A percentile compares a stretch with the other conserved stretches of the same genome.
phyloP scores from a whole-genome alignment of 257 asterid species.

The Solanum arcanum region DNA sequence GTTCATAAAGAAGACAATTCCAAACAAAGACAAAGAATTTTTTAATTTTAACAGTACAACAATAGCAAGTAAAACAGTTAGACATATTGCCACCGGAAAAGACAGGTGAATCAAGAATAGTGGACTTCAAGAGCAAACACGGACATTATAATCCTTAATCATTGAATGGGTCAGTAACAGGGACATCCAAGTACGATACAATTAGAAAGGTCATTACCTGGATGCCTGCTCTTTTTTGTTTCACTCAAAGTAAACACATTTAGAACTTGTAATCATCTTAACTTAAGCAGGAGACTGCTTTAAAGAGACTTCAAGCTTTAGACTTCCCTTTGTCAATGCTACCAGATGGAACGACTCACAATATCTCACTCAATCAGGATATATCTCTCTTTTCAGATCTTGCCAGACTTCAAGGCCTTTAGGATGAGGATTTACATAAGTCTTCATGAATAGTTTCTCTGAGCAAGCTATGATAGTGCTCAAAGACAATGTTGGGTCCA shows the following conservation, averaged over 20 bases:
- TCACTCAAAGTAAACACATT: neutral
- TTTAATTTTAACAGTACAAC: neutral
- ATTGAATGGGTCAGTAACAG: neutral
- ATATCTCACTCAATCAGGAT: neutral
- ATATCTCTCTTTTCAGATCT: slow-evolving; percentile 31
- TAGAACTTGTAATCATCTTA: neutral
- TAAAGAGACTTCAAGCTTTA: neutral
- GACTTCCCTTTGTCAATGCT: neutral
- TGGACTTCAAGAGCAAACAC: neutral
- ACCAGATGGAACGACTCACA: neutral
- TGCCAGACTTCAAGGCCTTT: slow-evolving; percentile 47
- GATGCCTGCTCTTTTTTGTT: neutral
- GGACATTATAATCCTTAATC: neutral
- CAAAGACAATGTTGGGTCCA: slow-evolving; percentile 34
- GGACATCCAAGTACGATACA: neutral
- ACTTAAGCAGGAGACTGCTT: neutral
- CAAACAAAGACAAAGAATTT: neutral
- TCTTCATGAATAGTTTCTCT: slow-evolving; percentile 25
- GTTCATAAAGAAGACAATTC: neutral
- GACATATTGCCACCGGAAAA: neutral
- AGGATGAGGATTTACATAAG: slow-evolving; percentile 47
- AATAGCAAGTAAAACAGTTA: neutral
- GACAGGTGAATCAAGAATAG: neutral
- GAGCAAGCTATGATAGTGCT: slow-evolving; percentile 56
- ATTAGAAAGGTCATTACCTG: neutral